Base-by-base conservation (phyloP, 305 asterid genomes). In the Fraxinus sp. region DNA sequence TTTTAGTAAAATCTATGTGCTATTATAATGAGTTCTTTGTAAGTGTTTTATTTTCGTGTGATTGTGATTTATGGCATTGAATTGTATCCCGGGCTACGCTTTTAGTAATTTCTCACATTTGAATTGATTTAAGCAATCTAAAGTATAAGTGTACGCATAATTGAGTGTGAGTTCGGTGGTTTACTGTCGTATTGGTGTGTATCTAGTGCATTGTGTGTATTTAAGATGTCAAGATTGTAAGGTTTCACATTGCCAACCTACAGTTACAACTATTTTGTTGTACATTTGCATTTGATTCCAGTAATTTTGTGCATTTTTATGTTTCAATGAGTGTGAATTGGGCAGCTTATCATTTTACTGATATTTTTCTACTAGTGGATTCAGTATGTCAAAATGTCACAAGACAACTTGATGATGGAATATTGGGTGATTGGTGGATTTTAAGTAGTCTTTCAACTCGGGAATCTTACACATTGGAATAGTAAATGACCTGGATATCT, bases 121-220 rank as follows among this genome's bases (percentile, higher is more conserved):
- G 39, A 68, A 68, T 68, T 68, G 78, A 79, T 79, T 22, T 57
- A 20, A 44, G 77, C 74, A 24, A 81, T 81, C 62, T 83, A 28
- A 55, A 33, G 37, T 72, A 78, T 83, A 57, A 10, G 18, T 59
- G 64, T 44, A 16, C 37, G 24, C 70, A 18, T 57, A 5, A 20
- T 13, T 78, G 5, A 80, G 84, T 81, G 24, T 74, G 49, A 79
- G 57, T 78, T 83, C 33, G 24, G 84, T 78, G 72, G 52, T 79
- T 62, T 36, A 64, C 73, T 36, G 35, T 44, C 75, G 18, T 20
- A 41, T 8, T 46, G 39, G 35, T 46, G 39, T 46, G n/a, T 4
- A 37, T 74, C 70, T 52, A 37, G 20, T 74, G 76, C 74, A 22
- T 71, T 73, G 18, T 70, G 39, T 68, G 39, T 70, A 32, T 70